A percentile compares a stretch with the other conserved stretches of the same genome.
phyloP scores from a whole-genome alignment of 2,329 filamentous ascomycete species.

The Epichloe aotearoae region DNA sequence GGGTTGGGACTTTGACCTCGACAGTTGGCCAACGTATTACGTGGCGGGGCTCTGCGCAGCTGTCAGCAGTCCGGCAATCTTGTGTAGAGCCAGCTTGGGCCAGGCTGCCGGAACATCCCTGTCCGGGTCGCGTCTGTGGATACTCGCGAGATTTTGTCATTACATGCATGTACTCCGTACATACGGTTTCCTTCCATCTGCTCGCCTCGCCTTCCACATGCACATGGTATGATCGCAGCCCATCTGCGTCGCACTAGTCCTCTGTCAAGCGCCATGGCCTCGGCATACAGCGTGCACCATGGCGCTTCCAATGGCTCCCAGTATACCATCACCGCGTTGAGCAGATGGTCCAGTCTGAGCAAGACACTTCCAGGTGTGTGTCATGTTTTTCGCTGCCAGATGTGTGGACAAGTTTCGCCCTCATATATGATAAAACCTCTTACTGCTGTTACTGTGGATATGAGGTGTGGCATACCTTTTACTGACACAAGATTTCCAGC shows the following conservation, averaged over 20 bases:
- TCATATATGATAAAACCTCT: background rate
- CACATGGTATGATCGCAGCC: constrained; percentile 12
- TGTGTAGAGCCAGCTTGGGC: background rate
- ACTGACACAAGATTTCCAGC: constrained; percentile 22
- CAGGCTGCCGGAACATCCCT: background rate
- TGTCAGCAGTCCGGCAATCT: background rate
- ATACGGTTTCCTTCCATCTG: background rate
- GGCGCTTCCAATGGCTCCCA: constrained; percentile 19
- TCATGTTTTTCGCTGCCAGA: background rate
- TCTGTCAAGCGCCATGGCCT: constrained; percentile 24
- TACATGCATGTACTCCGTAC: background rate
- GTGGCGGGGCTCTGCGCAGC: background rate
- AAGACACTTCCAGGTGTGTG: constrained; percentile 54
- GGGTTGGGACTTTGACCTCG: too few relatives aligned
- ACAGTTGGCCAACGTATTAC: background rate
- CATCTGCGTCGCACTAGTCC: constrained; percentile 11
- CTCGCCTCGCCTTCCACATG: constrained; percentile 5
- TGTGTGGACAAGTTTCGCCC: background rate
- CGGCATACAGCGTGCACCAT: constrained; percentile 25
- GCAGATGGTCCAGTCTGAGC: constrained; percentile 71
- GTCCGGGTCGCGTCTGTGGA: background rate
- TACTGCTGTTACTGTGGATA: too few relatives aligned
- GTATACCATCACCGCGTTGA: constrained; percentile 58
- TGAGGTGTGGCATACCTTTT: background rate
- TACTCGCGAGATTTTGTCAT: background rate